These are phyloP conservation scores for Excoecaria agallocha DNA, from an alignment of 345 rosid species.

Conservation along the genomic window DNA sequence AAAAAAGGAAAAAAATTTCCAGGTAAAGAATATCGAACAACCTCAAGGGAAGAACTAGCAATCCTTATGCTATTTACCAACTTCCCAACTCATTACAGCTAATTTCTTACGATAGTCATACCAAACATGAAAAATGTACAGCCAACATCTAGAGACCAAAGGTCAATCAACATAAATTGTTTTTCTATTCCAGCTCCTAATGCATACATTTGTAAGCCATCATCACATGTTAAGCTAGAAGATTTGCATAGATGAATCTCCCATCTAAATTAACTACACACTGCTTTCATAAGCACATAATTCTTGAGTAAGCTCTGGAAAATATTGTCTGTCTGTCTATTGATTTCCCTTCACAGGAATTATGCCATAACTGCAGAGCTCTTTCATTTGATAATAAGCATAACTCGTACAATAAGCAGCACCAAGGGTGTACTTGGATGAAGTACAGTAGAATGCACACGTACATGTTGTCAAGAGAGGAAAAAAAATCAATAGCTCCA, in stretches of 20 bases:
- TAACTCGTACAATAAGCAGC: not conserved
- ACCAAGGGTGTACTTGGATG: not conserved
- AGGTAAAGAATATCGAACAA: not conserved
- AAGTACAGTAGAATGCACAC: not conserved
- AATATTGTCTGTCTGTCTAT: not conserved
- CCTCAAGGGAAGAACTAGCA: not conserved
- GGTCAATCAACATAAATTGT: not conserved
- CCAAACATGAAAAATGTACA: not conserved
- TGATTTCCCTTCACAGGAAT: not conserved
- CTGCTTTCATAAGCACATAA: not conserved
- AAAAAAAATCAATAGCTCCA: not conserved
- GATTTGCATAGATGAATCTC: not conserved
- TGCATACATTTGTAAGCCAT: not conserved
- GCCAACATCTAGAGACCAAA: not conserved
- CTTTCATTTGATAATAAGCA: not conserved
- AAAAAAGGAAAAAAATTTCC: not conserved
- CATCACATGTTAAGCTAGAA: not conserved
- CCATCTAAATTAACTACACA: not conserved
- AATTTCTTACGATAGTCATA: not conserved
- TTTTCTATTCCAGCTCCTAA: not conserved
- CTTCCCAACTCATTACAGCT: not conserved
- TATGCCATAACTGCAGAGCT: not conserved
- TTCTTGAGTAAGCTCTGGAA: not conserved
- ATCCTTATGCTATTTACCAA: not conserved
- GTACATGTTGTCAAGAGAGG: not conserved